Evolutionary conservation across 495 filamentous ascomycete genomes (phyloP).

Genomic region (Niebla homalea): DNA sequence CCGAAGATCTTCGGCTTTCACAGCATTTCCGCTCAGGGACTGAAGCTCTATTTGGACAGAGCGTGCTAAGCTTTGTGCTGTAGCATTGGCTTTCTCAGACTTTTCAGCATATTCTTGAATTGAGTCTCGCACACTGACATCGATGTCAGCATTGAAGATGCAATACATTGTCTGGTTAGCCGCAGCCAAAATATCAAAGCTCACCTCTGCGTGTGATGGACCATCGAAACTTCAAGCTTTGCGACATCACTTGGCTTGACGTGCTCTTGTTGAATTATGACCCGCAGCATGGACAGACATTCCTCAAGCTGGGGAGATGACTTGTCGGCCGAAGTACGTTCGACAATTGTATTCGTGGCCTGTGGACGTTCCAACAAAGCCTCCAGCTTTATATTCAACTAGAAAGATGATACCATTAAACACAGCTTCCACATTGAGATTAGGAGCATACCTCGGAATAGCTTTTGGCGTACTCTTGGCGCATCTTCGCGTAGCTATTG

Average conservation of each 20-base stretch:
- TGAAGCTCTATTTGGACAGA: slow-evolving; percentile 7
- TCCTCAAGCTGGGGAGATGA: slow-evolving; percentile 8
- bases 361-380: slow-evolving; percentile 5
- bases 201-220: slow-evolving; percentile 1
- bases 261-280: slow-evolving; percentile 1
- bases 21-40: not conserved
- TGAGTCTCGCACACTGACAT: slow-evolving; percentile 1
- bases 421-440: not conserved
- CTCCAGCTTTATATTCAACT: slow-evolving; percentile 10
- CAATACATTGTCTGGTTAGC: not conserved
- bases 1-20: not conserved
- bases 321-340: not conserved
- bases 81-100: not conserved
- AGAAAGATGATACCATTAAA: not conserved
- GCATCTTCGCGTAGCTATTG: not conserved
- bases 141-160: not conserved
- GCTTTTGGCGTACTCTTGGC: not conserved
- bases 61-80: slow-evolving; percentile 3
- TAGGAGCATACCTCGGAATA: not conserved
- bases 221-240: slow-evolving; percentile 6
- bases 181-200: not conserved
- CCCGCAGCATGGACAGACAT: slow-evolving; percentile 5
- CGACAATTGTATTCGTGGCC: not conserved
- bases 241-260: slow-evolving; percentile 7
- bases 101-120: slow-evolving; percentile 2